A percentile compares a stretch with the other conserved stretches of the same genome.
These are phyloP conservation scores for Marvania coccoides DNA, from an alignment of 139 green algal genomes.

Conservation along the genomic window DNA sequence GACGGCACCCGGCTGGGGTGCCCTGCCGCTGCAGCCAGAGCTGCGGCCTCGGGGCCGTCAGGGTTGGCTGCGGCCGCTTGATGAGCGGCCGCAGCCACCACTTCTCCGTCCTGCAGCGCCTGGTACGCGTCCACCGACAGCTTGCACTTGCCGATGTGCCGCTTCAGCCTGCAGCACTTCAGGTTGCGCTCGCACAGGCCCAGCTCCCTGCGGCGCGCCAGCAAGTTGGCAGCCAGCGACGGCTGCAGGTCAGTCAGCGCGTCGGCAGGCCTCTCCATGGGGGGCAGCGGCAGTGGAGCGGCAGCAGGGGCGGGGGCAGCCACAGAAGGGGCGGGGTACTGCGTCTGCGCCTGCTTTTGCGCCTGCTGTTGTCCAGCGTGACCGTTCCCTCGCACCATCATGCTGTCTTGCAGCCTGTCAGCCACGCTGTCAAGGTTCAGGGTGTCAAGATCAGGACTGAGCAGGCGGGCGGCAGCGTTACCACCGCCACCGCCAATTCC, in stretches of 20 bases:
- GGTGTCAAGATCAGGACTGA: background rate
- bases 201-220: background rate
- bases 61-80: too few relatives aligned
- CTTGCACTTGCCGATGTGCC: background rate
- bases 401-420: background rate
- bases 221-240: background rate
- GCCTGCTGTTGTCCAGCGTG: background rate
- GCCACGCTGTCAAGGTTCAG: background rate
- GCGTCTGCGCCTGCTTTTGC: background rate
- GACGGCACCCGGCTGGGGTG: background rate
- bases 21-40: background rate
- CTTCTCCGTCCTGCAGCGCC: background rate
- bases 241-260: too few relatives aligned
- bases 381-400: background rate
- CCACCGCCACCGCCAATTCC: background rate
- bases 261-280: background rate
- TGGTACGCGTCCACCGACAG: background rate
- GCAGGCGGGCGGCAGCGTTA: background rate
- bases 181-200: background rate
- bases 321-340: background rate
- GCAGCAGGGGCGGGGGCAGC: background rate
- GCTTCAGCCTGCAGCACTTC: background rate
- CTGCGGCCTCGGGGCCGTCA: background rate
- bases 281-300: too few relatives aligned
- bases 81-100: background rate